Evolutionary conservation across 2,329 filamentous ascomycete genomes (phyloP), one percentile per base, ranked within the genome.

Genomic region (Botrytis paeoniae): DNA sequence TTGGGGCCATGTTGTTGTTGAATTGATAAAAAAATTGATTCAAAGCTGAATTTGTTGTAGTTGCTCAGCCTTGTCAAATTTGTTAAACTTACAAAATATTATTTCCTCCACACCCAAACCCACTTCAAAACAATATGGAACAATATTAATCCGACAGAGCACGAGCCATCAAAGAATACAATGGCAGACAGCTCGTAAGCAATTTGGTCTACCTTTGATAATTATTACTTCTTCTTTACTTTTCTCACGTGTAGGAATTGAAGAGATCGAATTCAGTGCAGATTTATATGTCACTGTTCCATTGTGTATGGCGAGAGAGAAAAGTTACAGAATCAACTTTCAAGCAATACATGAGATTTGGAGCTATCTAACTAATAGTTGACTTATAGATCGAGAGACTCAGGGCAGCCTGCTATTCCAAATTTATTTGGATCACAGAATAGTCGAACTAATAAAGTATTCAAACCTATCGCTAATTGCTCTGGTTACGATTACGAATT

Each of bases 1-100:
- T 81, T n/a, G 76, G 68, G 29, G 75, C 66, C 80, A 81, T 81
- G 14, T n/a, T 74, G 74, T 72, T 45, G 71, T 66, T 73, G 35
- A 70, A 41, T 57, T n/a, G 41, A 60, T 32, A 32, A 57, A 45
- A 66, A 72, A 48, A 22, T 61, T 29, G 16, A 32, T 63, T 37
- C 43, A 41, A 51, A 62, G 43, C 57, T 66, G 32, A 70, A 71
- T 32, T 51, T 54, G 41, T 69, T 48, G 60, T 71, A 60, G 29
- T 71, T 61, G 8, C 57, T 74, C 73, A 73, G 60, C 73, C 65
- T 73, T 70, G 68, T 70, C 64, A 45, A 66, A 45, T 32, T 66
- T 54, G 43, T 65, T 65, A 60, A 37, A 25, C 45, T 48, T 43
- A 51, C 29, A 32, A 43, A 39, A 35, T 59, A 41, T 51, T 57